Conservation (phyloP, 345 rosid species). For the Alliaria petiolata region DNA sequence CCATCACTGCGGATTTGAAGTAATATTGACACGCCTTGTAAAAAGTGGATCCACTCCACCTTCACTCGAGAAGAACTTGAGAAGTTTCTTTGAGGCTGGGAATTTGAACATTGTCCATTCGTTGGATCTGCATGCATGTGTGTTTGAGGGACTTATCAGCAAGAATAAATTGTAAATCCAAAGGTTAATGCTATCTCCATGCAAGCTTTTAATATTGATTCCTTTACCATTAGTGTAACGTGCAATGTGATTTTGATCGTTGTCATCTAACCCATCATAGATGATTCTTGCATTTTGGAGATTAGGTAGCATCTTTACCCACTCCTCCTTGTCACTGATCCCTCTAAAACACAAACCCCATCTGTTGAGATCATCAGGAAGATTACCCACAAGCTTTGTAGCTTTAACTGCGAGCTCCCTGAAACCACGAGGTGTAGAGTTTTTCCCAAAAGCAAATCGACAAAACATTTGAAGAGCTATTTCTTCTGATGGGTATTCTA, state of each 20-base stretch:
- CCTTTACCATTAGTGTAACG: constrained; percentile 4
- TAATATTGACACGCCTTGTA: too few relatives aligned
- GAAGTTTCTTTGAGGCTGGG: too few relatives aligned
- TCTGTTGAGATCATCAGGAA: constrained; percentile 25
- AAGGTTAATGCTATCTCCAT: neutral
- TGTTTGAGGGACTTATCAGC: too few relatives aligned
- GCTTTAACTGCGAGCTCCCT: neutral
- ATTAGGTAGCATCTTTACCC: constrained; percentile 13
- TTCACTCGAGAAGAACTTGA: too few relatives aligned
- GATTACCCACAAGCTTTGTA: constrained; percentile 2
- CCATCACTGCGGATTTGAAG: too few relatives aligned
- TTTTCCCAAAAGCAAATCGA: neutral
- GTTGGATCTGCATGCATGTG: too few relatives aligned
- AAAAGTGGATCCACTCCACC: too few relatives aligned
- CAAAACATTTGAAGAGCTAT: constrained; percentile 13
- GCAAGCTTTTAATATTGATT: neutral
- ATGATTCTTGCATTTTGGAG: neutral
- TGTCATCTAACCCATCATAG: neutral
- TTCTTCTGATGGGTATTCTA: neutral
- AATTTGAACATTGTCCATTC: too few relatives aligned
- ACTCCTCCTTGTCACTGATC: neutral
- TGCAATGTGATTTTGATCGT: constrained; percentile 19
- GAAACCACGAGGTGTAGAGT: neutral
- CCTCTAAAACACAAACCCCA: constrained; percentile 13
- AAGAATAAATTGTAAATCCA: too few relatives aligned